Evolutionary conservation across 2,329 filamentous ascomycete species (phyloP).

Genomic region (Colletotrichum sp.): DNA sequence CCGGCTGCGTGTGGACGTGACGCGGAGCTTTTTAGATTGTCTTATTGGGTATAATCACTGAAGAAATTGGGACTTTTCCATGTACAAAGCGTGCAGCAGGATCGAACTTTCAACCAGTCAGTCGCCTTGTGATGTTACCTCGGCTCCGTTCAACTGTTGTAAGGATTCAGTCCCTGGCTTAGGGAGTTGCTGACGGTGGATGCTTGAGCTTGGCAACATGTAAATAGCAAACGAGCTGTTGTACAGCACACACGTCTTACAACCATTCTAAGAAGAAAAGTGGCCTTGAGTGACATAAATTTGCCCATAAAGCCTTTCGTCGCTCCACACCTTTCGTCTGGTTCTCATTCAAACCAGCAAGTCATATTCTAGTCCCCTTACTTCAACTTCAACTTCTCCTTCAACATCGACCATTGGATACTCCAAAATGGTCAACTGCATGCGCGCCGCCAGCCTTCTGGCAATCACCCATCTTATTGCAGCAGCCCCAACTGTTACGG

Average conservation of each 20-base stretch:
- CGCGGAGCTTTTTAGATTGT: neutral
- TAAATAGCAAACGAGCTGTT: neutral
- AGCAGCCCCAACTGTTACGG: neutral
- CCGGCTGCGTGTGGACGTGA: neutral
- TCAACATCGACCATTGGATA: neutral
- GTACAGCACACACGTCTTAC: neutral
- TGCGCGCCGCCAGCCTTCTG: neutral
- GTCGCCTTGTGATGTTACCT: neutral
- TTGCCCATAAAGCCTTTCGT: neutral
- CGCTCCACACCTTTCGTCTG: neutral
- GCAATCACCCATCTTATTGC: neutral
- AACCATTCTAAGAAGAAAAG: neutral
- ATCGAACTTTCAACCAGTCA: neutral
- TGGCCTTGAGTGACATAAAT: neutral
- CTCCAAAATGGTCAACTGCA: slow-evolving; percentile 3
- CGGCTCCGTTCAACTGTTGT: neutral
- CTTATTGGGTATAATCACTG: neutral
- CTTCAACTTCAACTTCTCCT: neutral
- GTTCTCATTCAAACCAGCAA: neutral
- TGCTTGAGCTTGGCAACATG: neutral
- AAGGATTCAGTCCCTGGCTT: neutral
- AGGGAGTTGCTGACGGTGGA: neutral
- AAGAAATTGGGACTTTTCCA: neutral
- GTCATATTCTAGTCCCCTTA: neutral
- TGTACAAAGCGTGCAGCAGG: neutral